These are phyloP conservation scores for Dactylellina haptotyla DNA, from an alignment of 2,329 filamentous ascomycete genomes.

Conservation along the genomic window DNA sequence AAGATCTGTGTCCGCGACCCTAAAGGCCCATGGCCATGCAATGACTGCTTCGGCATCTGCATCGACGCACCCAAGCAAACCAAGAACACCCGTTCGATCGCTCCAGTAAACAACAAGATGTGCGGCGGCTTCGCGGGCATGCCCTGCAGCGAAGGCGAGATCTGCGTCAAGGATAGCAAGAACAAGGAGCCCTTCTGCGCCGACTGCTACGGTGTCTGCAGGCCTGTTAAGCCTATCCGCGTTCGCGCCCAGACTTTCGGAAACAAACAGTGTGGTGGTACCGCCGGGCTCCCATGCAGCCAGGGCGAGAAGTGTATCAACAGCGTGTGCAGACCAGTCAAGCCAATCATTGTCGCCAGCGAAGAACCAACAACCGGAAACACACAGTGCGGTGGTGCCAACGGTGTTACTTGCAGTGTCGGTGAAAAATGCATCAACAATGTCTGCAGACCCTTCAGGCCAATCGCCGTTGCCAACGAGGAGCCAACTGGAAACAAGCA, in stretches of 20 bases:
- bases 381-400: too few relatives aligned
- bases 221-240: neutral
- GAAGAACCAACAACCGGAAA: too few relatives aligned
- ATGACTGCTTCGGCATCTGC: constrained; percentile 14
- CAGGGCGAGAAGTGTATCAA: too few relatives aligned
- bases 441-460: too few relatives aligned
- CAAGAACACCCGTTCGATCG: neutral
- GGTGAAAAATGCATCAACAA: too few relatives aligned
- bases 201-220: neutral
- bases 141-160: neutral
- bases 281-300: neutral
- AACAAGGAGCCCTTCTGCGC: neutral
- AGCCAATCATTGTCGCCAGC: too few relatives aligned
- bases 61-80: neutral
- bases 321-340: too few relatives aligned
- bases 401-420: too few relatives aligned
- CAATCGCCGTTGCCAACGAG: too few relatives aligned
- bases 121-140: neutral
- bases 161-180: neutral
- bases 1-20: constrained; percentile 3
- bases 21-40: neutral
- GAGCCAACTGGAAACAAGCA: too few relatives aligned
- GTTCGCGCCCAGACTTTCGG: neutral
- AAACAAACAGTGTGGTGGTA: neutral
- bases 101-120: neutral